Conservation (phyloP, 768 basidiomycete species). For the Trametes meyenii region DNA sequence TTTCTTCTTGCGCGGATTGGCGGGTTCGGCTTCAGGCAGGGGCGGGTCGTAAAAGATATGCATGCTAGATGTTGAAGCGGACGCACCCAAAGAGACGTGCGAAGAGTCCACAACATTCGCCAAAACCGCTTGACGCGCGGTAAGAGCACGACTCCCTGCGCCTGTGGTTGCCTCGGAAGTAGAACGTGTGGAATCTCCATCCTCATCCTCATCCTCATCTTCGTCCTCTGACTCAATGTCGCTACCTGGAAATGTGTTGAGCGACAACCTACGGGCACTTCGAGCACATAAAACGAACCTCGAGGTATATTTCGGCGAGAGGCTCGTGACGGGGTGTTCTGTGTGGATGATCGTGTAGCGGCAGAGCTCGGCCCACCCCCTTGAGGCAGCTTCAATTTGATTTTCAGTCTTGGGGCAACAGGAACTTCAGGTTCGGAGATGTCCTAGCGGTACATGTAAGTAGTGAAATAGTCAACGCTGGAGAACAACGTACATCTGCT, state of each 20-base stretch:
- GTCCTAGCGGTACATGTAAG: conserved; percentile 28
- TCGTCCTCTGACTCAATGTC: conserved; percentile 50
- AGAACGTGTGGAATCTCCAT: conserved; percentile 44
- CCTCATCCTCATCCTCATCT: conserved; percentile 39
- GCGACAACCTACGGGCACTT: not conserved
- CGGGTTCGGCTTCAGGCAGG: conserved; percentile 32
- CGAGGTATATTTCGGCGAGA: conserved; percentile 24
- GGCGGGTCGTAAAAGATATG: not conserved
- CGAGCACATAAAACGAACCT: conserved; percentile 12
- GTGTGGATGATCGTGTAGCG: not conserved
- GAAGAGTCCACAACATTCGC: conserved; percentile 69
- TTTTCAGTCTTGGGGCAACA: conserved; percentile 50
- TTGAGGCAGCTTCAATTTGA: conserved; percentile 60
- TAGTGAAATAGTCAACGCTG: not conserved
- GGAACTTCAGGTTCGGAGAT: conserved; percentile 29
- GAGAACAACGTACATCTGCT: conserved; percentile 25
- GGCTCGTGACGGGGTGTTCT: conserved; percentile 17
- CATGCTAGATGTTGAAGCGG: not conserved
- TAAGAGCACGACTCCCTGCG: conserved; percentile 36
- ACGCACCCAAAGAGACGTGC: conserved; percentile 64
- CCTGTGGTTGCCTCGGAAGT: conserved; percentile 31
- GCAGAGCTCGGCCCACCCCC: conserved; percentile 15
- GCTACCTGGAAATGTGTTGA: conserved; percentile 32
- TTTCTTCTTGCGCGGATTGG: conserved; percentile 58
- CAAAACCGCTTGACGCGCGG: conserved; percentile 67